These are phyloP conservation scores for Penicillium argentinense DNA, from an alignment of 495 filamentous ascomycete genomes.

Conservation along the genomic window DNA sequence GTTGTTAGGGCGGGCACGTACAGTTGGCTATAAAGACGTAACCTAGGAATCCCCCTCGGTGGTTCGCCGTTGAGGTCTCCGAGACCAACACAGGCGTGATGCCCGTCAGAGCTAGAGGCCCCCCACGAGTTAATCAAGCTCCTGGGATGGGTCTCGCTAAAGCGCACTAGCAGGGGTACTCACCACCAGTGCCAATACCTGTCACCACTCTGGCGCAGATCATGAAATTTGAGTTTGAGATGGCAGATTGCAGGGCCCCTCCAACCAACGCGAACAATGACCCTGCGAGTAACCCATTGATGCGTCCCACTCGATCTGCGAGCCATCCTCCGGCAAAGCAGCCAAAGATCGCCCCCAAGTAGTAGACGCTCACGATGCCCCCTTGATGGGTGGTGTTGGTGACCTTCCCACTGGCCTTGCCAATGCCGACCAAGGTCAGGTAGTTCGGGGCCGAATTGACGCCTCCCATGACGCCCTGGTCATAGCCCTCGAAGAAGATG, in stretches of 20 bases:
- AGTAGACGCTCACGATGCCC: slow-evolving; percentile 55
- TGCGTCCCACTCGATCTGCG: slow-evolving; percentile 54
- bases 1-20: slow-evolving; percentile 5
- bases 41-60: slow-evolving; percentile 48
- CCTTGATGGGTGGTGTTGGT: slow-evolving; percentile 42
- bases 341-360: slow-evolving; percentile 55
- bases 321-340: slow-evolving; percentile 53
- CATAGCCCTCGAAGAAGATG: slow-evolving; percentile 59
- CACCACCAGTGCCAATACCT: slow-evolving; percentile 54
- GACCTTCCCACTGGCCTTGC: slow-evolving; percentile 35
- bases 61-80: slow-evolving; percentile 49
- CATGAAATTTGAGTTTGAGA: slow-evolving; percentile 53
- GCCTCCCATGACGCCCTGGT: slow-evolving; percentile 54
- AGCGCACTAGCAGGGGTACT: slow-evolving; percentile 11
- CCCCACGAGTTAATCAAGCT: slow-evolving; percentile 7
- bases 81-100: slow-evolving; percentile 53
- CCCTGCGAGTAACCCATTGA: slow-evolving; percentile 53
- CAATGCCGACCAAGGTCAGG: slow-evolving; percentile 36
- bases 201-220: slow-evolving; percentile 55
- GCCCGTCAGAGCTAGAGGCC: slow-evolving; percentile 42
- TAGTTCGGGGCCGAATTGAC: slow-evolving; percentile 46
- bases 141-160: slow-evolving; percentile 1
- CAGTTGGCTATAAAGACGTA: slow-evolving; percentile 56
- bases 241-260: slow-evolving; percentile 51
- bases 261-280: slow-evolving; percentile 54